Evolutionary conservation across 371 early-diverging fungal genomes (phyloP).

Genomic region (Synchytrium microbalum): DNA sequence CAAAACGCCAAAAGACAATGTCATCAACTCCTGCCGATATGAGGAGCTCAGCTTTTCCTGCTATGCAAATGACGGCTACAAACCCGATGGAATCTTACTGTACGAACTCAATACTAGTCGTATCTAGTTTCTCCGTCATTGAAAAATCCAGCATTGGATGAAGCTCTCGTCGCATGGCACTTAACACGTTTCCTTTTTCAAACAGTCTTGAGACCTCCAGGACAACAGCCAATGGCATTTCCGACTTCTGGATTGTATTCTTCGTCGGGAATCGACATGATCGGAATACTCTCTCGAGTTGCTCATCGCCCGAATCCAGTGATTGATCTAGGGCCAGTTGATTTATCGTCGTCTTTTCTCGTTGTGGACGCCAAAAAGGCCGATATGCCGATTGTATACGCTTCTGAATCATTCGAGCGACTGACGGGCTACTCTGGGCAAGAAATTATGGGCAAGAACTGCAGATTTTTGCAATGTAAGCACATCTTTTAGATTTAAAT

Average conservation of each 20-base stretch:
- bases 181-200: no score
- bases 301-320: constrained; percentile 34
- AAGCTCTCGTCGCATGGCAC: no score
- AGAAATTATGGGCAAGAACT: constrained; percentile 55
- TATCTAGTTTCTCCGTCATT: no score
- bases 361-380: constrained; percentile 34
- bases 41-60: no score
- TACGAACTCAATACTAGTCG: no score
- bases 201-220: no score
- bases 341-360: constrained; percentile 53
- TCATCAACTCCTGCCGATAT: no score
- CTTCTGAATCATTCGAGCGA: constrained; percentile 35
- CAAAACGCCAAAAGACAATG: no score
- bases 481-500: constrained; percentile 5
- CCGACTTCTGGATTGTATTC: not conserved
- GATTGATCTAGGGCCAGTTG: constrained; percentile 57
- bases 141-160: no score
- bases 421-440: constrained; percentile 48
- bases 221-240: no score
- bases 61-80: no score
- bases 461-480: constrained; percentile 53
- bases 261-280: constrained; percentile 49
- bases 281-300: constrained; percentile 39
- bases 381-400: constrained; percentile 48
- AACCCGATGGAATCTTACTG: no score